Evolutionary conservation across 1,284 basidiomycete species (phyloP), one percentile per base, ranked within the genome.

Genomic region (Papiliotrema terrestris): DNA sequence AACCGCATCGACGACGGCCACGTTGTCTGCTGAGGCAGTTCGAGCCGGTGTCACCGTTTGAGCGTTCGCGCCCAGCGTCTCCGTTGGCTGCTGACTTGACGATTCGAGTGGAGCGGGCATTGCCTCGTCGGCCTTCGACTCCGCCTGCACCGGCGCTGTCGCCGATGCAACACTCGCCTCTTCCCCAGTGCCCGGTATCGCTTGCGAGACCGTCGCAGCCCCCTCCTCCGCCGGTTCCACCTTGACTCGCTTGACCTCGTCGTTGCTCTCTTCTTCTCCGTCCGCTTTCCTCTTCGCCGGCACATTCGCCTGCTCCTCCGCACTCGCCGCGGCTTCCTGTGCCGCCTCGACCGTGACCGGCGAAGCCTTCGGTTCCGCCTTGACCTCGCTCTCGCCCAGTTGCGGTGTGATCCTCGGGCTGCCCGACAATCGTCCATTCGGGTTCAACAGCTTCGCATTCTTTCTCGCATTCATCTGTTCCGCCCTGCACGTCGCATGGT

Each of bases 401-500:
- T 51, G 49, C 25, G 63, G 66, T 1, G 61, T 61, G 25, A 62
- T 42, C 25, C 61, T 45, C 5, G 64, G 66, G 22, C 51, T 54
- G 26, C 17, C 26, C 23, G 51, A 13, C 20, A 25, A 2, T 14
- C 22, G 41, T 42, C 50, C 44, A 23, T 46, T 38, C 3, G 54
- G 42, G 25, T 45, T 45, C n/a, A 52, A 13, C 42, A 52, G 19
- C 32, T 45, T 52, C 11, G 35, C 36, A 25, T 23, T 43, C 26
- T 51, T 51, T 23, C 43, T 52, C 41, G 51, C 51, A 17, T 36
- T 17, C 42, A 71, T 60, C 26, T 73, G 64, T 57, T 95, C 91
- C 26, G 89, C 87, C 73, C 89, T 86, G 76, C 92, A 95, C 3
- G 91, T 94, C 43, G 92, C 91, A 78, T 96, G 92, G 71, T 86